phyloP scores from a whole-genome alignment of 176 grass and related monocot species.

The Lolium rigidum region DNA sequence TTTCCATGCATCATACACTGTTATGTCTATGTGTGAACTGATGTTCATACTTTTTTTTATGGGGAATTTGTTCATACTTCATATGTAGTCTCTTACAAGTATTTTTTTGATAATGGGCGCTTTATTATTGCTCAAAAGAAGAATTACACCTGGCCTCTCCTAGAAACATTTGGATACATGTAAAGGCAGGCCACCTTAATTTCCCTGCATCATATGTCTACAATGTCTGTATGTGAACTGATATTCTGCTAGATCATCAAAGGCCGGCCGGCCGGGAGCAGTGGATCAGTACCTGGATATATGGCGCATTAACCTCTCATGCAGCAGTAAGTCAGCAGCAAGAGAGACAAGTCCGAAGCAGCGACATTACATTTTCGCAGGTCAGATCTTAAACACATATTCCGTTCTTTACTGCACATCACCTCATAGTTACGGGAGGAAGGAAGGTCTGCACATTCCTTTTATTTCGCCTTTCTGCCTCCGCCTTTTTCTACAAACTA shows the following conservation, averaged over 20 bases:
- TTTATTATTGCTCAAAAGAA: too few species aligned
- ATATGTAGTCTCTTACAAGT: too few species aligned
- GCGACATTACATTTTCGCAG: conserved; percentile 53
- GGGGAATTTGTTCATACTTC: too few species aligned
- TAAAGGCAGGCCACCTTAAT: neutral
- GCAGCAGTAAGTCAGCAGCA: neutral
- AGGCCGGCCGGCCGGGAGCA: neutral
- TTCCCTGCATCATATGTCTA: neutral
- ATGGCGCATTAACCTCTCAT: conserved; percentile 2
- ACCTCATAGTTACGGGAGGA: conserved; percentile 39
- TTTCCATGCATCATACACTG: too few species aligned
- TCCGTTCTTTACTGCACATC: conserved; percentile 36
- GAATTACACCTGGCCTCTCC: too few species aligned
- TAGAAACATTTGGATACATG: conserved; percentile 33
- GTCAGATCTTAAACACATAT: conserved; percentile 67
- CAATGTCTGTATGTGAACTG: conserved; percentile 2
- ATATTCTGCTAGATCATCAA: conserved; percentile 31
- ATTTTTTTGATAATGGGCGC: too few species aligned
- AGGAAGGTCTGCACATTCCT: conserved; percentile 33
- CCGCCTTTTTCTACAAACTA: conserved; percentile 26
- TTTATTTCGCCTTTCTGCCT: conserved; percentile 28
- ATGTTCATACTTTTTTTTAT: too few species aligned
- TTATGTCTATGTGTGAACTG: too few species aligned
- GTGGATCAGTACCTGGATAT: neutral
- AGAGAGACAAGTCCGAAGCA: conserved; percentile 41